phyloP scores from a whole-genome alignment of 805 yeast genomes.

The Vanderwaltozyma tropicalis region DNA sequence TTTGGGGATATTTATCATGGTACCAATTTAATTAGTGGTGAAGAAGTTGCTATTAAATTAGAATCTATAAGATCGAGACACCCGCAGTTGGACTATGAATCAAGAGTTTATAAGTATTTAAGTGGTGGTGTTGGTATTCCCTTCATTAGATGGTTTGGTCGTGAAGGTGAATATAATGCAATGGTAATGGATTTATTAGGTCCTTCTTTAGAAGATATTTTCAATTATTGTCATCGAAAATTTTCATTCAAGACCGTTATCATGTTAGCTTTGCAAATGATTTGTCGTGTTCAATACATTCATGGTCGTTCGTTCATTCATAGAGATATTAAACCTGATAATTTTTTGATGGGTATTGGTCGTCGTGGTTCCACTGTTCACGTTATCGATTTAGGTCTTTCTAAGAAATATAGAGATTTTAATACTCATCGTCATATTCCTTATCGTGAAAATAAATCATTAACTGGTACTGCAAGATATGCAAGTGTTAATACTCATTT shows the following conservation, averaged over 20 bases:
- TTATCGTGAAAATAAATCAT: constrained; percentile 89
- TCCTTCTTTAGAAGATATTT: constrained; percentile 89
- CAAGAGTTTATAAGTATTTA: constrained; percentile 86
- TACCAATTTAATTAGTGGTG: constrained; percentile 91
- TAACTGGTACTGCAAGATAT: constrained; percentile 98
- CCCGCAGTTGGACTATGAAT: constrained; percentile 96
- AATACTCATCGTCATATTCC: constrained; percentile 93
- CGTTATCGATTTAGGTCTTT: constrained; percentile 89
- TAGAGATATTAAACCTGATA: constrained; percentile 80
- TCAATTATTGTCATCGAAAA: constrained; percentile 91
- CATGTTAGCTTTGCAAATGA: constrained; percentile 85
- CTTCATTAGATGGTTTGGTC: constrained; percentile 93
- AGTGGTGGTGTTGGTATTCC: constrained; percentile 98
- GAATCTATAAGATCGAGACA: constrained; percentile 89
- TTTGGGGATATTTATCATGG: constrained; percentile 95
- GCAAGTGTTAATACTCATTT: constrained; percentile 93
- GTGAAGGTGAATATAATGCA: constrained; percentile 94
- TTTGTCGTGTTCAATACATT: constrained; percentile 88
- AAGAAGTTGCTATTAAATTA: constrained; percentile 93
- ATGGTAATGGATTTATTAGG: constrained; percentile 95
- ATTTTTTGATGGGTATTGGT: constrained; percentile 80
- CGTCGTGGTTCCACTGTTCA: constrained; percentile 92
- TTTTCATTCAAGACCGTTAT: constrained; percentile 90
- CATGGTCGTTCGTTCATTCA: constrained; percentile 91
- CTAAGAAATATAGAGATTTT: constrained; percentile 91